Base-by-base conservation (phyloP, 768 basidiomycete genomes). In the Chiua virens region DNA sequence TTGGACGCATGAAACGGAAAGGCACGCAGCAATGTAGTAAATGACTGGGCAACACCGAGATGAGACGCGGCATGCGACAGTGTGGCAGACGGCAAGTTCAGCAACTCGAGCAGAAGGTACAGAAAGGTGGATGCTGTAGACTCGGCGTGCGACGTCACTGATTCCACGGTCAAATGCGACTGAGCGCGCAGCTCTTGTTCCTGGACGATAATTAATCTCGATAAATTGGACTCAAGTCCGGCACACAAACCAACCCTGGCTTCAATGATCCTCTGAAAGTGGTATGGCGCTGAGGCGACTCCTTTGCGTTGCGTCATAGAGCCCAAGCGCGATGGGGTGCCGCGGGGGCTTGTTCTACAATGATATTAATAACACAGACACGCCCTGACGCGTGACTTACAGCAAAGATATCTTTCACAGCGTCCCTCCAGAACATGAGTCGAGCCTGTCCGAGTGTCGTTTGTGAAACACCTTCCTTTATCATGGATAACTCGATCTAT, bases 361-460 rank as follows among this genome's bases (percentile, higher is more conserved):
- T 52, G 47, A 44, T 42, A 55, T 65, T 42, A 50, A 41, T 53
- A 43, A 56, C 52, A 17, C n/a, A 41, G 17, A 36, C 18, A 9
- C 43, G 28, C 35, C 41, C 34, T 14, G 17, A 15, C 28, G 47
- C 77, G 65, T 61, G 40, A 64, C 68, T 52, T 43, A 87, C 91
- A 63, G 86, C 79, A 60, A 73, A 73, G 20, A 91, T 80, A 42
- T 71, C 78, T 60, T 84, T 87, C 23, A 92, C 62, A 13, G 87
- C 83, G 62, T 94, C 89, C 59, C 82, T 80, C 91, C 91, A 94
- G 65, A 92, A 93, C 64, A 92, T 85, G 74, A 91, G 80, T 56
- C 89, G 78, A 79, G 92, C 89, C 65, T 83, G 81, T n/a, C 89
- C 91, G 49, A 93, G 82, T 35, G 79, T 74, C 32, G 80, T 64